Conservation (phyloP, 768 basidiomycete species). For the Rhizopogon vesiculosus region DNA sequence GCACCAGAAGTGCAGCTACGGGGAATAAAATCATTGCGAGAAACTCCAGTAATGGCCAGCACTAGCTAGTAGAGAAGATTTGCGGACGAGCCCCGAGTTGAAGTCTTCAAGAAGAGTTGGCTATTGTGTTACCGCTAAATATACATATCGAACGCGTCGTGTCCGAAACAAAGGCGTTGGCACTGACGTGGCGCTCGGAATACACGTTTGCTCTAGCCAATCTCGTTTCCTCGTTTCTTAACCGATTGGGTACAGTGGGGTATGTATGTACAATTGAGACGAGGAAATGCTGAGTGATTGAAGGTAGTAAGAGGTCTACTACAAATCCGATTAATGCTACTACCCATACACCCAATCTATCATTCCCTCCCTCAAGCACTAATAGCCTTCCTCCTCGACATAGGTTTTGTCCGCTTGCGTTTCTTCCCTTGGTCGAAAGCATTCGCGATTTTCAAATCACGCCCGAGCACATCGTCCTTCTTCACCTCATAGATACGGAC, state of each 20-base stretch:
- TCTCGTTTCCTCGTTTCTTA: too few relatives aligned
- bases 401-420: conserved; percentile 75
- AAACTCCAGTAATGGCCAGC: not conserved
- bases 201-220: too few relatives aligned
- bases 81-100: not conserved
- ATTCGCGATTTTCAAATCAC: conserved; percentile 85
- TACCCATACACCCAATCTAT: not conserved
- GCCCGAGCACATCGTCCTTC: conserved; percentile 87
- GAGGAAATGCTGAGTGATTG: not conserved
- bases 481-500: conserved; percentile 94
- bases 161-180: not conserved
- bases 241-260: too few relatives aligned
- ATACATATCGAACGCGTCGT: not conserved
- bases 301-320: not conserved
- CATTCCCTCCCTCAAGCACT: conserved; percentile 7
- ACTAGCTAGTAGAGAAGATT: not conserved
- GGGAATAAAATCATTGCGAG: conserved; percentile 18
- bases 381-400: conserved; percentile 49
- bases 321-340: not conserved
- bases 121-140: not conserved
- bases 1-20: conserved; percentile 12
- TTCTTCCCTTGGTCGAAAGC: conserved; percentile 87
- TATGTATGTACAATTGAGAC: not conserved
- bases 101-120: not conserved
- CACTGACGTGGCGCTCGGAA: too few relatives aligned